phyloP scores from a whole-genome alignment of 148 eudicot species.

The Hydrangea macrophylla region DNA sequence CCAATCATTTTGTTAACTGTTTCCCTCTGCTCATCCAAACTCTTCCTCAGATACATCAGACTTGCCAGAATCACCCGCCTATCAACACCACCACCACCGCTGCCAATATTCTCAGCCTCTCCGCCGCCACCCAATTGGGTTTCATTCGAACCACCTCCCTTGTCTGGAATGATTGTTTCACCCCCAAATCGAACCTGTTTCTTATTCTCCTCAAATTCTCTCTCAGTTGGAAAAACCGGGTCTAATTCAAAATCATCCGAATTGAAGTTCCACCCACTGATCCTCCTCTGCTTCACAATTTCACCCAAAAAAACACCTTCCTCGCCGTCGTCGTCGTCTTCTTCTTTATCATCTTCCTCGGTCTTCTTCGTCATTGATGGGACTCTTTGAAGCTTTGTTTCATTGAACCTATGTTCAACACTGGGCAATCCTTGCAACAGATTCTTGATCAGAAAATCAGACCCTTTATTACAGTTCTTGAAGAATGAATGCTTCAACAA shows the following conservation, averaged over 20 bases:
- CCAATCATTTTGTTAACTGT: constrained; percentile 44
- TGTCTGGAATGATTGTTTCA: constrained; percentile 22
- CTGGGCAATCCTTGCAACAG: constrained; percentile 55
- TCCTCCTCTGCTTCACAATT: constrained; percentile 52
- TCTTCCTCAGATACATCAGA: constrained; percentile 41
- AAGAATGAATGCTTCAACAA: constrained; percentile 70
- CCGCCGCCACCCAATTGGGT: constrained; percentile 10
- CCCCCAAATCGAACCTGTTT: constrained; percentile 22
- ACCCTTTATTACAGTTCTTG: constrained; percentile 43
- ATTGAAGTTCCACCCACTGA: constrained; percentile 88
- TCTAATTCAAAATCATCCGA: constrained; percentile 61
- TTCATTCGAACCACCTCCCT: constrained; percentile 7
- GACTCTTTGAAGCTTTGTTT: constrained; percentile 24
- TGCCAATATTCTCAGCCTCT: constrained; percentile 7
- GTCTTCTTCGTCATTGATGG: constrained; percentile 25
- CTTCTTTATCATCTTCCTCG: constrained; percentile 29
- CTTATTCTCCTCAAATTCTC: background rate
- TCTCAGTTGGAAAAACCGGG: constrained; percentile 48
- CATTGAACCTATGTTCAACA: constrained; percentile 60
- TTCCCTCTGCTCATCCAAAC: constrained; percentile 67
- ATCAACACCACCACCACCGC: constrained; percentile 25
- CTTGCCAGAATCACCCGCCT: constrained; percentile 45
- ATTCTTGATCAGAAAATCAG: constrained; percentile 59
- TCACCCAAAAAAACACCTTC: constrained; percentile 6
- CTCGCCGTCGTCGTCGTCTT: constrained; percentile 22